These are phyloP conservation scores for Triticum turgidum DNA, from an alignment of 176 grass and related monocot species.

Conservation along the genomic window DNA sequence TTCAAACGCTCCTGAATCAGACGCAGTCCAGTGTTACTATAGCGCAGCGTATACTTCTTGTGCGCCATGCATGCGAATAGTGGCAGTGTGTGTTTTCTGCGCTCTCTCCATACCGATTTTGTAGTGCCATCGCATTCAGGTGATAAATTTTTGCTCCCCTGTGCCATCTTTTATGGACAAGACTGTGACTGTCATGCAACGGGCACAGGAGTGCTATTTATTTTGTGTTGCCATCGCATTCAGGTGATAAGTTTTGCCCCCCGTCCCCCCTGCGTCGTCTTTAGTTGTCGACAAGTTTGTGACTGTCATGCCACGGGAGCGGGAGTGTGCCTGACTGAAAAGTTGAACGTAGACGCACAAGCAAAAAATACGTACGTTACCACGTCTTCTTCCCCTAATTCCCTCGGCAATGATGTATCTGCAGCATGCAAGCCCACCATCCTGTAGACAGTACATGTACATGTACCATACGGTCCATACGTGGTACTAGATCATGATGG, in stretches of 20 bases:
- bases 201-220: neutral
- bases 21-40: neutral
- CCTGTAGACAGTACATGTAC: too few relatives aligned
- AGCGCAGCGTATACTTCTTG: neutral
- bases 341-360: neutral
- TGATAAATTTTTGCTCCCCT: neutral
- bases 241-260: neutral
- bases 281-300: neutral
- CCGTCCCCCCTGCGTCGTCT: neutral
- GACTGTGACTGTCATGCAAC: neutral
- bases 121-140: neutral
- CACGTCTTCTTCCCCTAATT: neutral
- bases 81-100: neutral
- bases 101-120: neutral
- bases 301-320: neutral
- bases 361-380: neutral
- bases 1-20: conserved; percentile 21
- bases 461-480: too few relatives aligned
- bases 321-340: neutral
- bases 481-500: neutral
- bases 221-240: neutral
- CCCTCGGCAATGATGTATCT: too few relatives aligned
- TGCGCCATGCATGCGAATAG: neutral
- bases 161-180: neutral
- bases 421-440: too few relatives aligned